These are phyloP conservation scores for Cladosporium velox DNA, from an alignment of 2,329 filamentous ascomycete species.

Conservation along the genomic window DNA sequence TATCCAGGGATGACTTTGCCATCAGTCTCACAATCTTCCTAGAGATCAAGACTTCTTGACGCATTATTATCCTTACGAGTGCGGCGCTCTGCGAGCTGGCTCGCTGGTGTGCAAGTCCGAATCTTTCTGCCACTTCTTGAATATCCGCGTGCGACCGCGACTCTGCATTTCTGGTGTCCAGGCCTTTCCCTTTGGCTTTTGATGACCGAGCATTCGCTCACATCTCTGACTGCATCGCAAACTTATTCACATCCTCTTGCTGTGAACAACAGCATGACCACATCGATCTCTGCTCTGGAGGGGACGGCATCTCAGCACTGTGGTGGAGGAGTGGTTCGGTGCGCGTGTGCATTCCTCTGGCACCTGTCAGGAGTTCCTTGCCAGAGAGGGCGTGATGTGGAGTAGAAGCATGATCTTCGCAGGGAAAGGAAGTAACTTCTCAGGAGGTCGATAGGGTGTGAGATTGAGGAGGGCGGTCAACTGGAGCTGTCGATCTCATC, in stretches of 20 bases:
- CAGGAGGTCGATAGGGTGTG: background rate
- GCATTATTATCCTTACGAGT: background rate
- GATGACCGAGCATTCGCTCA: background rate
- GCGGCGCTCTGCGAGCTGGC: background rate
- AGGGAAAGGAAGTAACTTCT: background rate
- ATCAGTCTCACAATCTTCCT: background rate
- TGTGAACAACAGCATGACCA: background rate
- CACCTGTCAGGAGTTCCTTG: background rate
- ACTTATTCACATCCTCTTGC: background rate
- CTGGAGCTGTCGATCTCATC: background rate
- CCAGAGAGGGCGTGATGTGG: background rate
- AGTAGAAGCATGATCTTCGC: background rate
- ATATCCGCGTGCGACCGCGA: background rate
- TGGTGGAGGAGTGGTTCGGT: background rate
- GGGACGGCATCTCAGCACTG: background rate
- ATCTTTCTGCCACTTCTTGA: background rate
- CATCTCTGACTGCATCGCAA: background rate
- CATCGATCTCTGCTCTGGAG: background rate
- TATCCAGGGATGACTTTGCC: background rate
- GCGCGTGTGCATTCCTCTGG: background rate
- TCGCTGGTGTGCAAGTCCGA: background rate
- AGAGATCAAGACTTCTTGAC: background rate
- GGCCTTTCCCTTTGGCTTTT: background rate
- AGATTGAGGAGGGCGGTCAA: background rate
- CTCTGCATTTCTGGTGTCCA: background rate